A percentile compares a stretch with the other conserved stretches of the same genome.
Conservation (phyloP, 495 filamentous ascomycete genomes). For the Talaromyces wortmannii region DNA sequence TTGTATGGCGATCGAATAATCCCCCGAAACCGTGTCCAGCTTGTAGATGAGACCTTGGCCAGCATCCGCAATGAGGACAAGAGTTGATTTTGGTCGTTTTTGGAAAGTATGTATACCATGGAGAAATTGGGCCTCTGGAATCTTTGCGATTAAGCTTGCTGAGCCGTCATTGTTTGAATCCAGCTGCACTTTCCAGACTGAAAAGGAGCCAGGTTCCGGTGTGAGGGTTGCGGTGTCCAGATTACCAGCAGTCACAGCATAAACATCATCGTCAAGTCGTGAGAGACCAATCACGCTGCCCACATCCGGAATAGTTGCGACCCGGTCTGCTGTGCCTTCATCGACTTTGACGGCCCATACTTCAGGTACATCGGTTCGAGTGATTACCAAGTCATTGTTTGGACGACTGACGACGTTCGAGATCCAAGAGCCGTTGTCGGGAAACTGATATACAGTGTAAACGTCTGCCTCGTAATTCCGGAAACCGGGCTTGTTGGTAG, state of each 20-base stretch:
- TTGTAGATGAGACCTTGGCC: constrained; percentile 24
- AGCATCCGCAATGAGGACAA: constrained; percentile 35
- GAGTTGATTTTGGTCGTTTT: constrained; percentile 5
- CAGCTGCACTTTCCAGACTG: constrained; percentile 33
- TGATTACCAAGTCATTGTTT: constrained; percentile 26
- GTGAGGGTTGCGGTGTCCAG: constrained; percentile 19
- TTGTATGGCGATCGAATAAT: constrained; percentile 21
- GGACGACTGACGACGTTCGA: constrained; percentile 28
- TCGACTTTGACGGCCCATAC: constrained; percentile 33
- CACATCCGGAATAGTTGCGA: constrained; percentile 23
- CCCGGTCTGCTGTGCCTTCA: constrained; percentile 18
- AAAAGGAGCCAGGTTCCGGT: constrained; percentile 24
- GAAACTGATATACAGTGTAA: constrained; percentile 22
- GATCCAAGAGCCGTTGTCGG: constrained; percentile 31
- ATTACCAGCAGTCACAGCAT: constrained; percentile 32
- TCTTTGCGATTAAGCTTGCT: constrained; percentile 17
- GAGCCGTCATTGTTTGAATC: neutral
- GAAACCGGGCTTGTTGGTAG: constrained; percentile 1
- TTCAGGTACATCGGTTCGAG: constrained; percentile 25
- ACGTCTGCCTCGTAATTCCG: neutral
- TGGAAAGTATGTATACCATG: constrained; percentile 31
- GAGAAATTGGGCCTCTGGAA: constrained; percentile 29
- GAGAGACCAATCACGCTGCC: constrained; percentile 34
- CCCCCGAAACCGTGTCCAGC: constrained; percentile 21
- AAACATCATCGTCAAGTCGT: constrained; percentile 31